A percentile compares a stretch with the other conserved stretches of the same genome.
Evolutionary conservation across 2,329 filamentous ascomycete species (phyloP).

Genomic region (Coccinonectria pachysandricola): DNA sequence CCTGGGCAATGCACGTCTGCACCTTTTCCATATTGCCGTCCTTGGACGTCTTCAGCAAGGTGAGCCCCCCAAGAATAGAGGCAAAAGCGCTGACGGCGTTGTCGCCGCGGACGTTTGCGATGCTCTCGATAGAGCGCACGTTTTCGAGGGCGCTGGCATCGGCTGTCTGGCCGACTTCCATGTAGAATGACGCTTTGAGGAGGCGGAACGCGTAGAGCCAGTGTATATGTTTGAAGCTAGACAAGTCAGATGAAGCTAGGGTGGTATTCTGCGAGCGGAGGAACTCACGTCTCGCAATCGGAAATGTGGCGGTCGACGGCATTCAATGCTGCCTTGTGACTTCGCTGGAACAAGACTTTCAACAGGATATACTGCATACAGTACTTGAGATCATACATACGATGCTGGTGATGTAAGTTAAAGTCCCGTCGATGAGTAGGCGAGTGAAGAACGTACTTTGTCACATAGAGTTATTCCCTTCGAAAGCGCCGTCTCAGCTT

Average conservation of each 20-base stretch:
- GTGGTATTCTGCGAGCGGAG: background rate
- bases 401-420: conserved; percentile 25
- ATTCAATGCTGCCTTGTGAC: conserved; percentile 62
- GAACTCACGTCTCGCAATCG: conserved; percentile 53
- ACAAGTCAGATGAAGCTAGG: conserved; percentile 6
- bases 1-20: conserved; percentile 64
- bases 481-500: conserved; percentile 60
- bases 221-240: conserved; percentile 51
- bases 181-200: conserved; percentile 57
- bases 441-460: conserved; percentile 33
- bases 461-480: conserved; percentile 63
- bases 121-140: conserved; percentile 48
- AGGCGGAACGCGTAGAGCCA: conserved; percentile 75
- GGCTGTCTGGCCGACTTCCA: conserved; percentile 48
- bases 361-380: conserved; percentile 65
- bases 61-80: conserved; percentile 58
- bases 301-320: conserved; percentile 58
- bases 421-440: conserved; percentile 6
- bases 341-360: conserved; percentile 60
- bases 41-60: conserved; percentile 54
- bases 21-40: conserved; percentile 59
- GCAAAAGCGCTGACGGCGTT: conserved; percentile 54
- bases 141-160: conserved; percentile 59
- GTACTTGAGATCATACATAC: conserved; percentile 57
- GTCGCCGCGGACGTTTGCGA: conserved; percentile 52